Percentiles rank a stretch among this genome's conserved stretches.
phyloP scores from a whole-genome alignment of 2,329 filamentous ascomycete genomes.

The Emergomyces orientalis region DNA sequence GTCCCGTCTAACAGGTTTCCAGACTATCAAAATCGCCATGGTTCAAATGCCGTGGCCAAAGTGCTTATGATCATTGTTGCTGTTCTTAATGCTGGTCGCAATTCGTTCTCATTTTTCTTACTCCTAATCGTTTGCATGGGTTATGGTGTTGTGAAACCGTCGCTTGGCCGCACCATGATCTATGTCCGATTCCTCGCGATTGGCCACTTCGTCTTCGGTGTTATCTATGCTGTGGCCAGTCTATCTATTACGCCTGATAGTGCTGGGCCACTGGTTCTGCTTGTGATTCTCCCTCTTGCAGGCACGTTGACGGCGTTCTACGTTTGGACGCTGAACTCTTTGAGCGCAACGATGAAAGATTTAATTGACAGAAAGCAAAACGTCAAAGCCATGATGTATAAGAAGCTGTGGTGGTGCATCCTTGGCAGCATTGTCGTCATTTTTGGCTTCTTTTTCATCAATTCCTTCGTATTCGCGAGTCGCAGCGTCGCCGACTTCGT shows the following conservation, averaged over 20 bases:
- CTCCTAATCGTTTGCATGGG: constrained; percentile 98
- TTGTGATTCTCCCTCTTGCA: constrained; percentile 86
- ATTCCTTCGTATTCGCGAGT: constrained; percentile 89
- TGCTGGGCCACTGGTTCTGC: constrained; percentile 78
- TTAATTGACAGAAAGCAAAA: constrained; percentile 89
- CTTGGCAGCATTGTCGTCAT: constrained; percentile 86
- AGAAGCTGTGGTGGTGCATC: constrained; percentile 97
- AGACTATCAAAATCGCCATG: constrained; percentile 90
- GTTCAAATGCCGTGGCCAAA: constrained; percentile 72
- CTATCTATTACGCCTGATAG: constrained; percentile 81
- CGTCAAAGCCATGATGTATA: constrained; percentile 92
- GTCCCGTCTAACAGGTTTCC: constrained; percentile 2
- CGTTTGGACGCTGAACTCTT: constrained; percentile 94
- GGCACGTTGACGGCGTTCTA: constrained; percentile 94
- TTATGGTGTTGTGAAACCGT: constrained; percentile 93
- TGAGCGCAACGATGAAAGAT: constrained; percentile 92
- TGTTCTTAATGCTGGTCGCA: constrained; percentile 82
- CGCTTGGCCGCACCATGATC: constrained; percentile 85
- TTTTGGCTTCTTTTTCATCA: constrained; percentile 97
- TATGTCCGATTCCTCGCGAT: constrained; percentile 85
- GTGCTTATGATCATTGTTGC: constrained; percentile 85
- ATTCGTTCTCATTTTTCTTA: constrained; percentile 97
- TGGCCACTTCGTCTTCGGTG: constrained; percentile 87
- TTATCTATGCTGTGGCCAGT: constrained; percentile 85
- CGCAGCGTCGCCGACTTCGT: constrained; percentile 79